Base-by-base conservation (phyloP, 495 filamentous ascomycete species). In the Xylona heveae region DNA sequence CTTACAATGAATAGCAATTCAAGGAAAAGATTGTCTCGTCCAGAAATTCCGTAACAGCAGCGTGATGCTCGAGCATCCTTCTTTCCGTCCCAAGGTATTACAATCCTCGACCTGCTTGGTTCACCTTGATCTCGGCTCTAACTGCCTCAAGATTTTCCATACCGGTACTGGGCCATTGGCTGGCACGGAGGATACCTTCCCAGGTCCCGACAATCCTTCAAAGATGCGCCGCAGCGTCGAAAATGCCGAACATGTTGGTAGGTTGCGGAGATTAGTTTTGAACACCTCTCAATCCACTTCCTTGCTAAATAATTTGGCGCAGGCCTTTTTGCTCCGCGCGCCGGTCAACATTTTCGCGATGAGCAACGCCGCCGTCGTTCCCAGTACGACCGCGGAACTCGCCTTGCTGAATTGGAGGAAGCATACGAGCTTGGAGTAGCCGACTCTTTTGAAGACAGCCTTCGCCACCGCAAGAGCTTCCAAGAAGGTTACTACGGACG, bases 41-140 rank as follows among this genome's bases (percentile, higher is more conserved):
- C 74, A 88, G 44, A 91, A 94, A 42, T 95, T 97, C 52, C 74
- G 85, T 14, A 97, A 97, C 53, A 92, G 81, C 33, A 79, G 78
- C 3, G 82, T 97, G 9, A 94, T 94, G 78, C 55, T 82, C 7
- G 81, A 94, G 51, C 62, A 71, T 25, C 58, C 67, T 4, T 70
- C 71, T 14, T 85, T 77, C 45, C 75, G 83, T 6, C 85, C 85
- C 2, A 90, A 88, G 61, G 79, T 84, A 50, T 41, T 45, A 34
- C 18, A 8, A 9, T 12, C 13, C 24, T 16, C 22, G 6, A 13
- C 5, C 18, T n/a, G 3, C 19, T 34, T 7, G 15, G 28, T 33
- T 33, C 31, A n/a, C 31, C 39, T 24, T 14, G 1, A 2, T 34
- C 6, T 32, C 25, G 0, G 13, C 19, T 14, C 14, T 24, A 28